Conservation (phyloP, 1,139 yeast genomes). For the Waltiozyma sp. region DNA sequence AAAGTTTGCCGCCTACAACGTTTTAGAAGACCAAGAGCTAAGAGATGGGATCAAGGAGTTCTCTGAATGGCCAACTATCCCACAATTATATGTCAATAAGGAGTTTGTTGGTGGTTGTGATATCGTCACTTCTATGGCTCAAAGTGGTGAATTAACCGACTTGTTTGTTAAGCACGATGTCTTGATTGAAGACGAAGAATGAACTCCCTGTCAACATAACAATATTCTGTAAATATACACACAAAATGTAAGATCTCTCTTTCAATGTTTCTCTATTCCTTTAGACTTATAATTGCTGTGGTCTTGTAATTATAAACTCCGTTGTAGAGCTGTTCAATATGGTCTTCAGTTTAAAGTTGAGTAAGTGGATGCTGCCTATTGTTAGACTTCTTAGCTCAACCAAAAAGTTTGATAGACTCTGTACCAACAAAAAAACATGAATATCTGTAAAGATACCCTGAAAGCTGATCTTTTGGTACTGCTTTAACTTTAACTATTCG, state of each 20-base stretch:
- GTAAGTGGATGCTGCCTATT: neutral
- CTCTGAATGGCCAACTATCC: slow-evolving; percentile 91
- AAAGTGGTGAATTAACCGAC: slow-evolving; percentile 82
- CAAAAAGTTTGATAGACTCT: neutral
- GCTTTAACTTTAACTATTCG: too few relatives aligned
- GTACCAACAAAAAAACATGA: neutral
- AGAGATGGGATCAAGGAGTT: slow-evolving; percentile 91
- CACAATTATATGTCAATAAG: slow-evolving; percentile 43
- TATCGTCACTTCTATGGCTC: slow-evolving; percentile 85
- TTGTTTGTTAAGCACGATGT: slow-evolving; percentile 71
- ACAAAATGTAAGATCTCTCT: too few relatives aligned
- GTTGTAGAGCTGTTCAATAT: neutral
- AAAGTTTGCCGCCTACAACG: slow-evolving; percentile 95
- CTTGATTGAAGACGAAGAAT: slow-evolving; percentile 29
- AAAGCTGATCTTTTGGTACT: too few relatives aligned
- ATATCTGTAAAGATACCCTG: too few relatives aligned
- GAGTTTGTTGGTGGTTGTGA: slow-evolving; percentile 98
- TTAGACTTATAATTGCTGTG: neutral
- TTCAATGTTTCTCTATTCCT: neutral
- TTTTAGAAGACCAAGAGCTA: slow-evolving; percentile 85
- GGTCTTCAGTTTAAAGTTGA: neutral
- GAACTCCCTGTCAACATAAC: neutral
- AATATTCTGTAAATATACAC: neutral
- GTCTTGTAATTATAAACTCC: neutral
- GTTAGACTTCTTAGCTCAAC: neutral